These are phyloP conservation scores for Ambrosia trifida DNA, from an alignment of 129 eudicot species.

Conservation along the genomic window DNA sequence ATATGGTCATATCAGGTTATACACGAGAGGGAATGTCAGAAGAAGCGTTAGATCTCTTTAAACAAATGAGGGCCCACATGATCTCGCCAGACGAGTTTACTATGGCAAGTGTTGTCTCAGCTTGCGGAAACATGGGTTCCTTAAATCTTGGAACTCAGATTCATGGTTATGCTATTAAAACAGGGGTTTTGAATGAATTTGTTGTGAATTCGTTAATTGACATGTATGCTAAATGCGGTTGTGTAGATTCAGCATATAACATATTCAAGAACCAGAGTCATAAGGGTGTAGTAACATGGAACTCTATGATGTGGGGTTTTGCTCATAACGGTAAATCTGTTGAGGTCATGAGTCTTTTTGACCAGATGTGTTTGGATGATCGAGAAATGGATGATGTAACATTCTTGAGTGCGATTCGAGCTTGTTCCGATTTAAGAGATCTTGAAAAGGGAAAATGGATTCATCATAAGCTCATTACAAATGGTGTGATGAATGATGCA, in stretches of 20 bases:
- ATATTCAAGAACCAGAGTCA: constrained; percentile 39
- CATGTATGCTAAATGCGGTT: constrained; percentile 69
- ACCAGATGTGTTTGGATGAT: constrained; percentile 41
- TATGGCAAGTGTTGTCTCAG: constrained; percentile 61
- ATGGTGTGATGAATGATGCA: constrained; percentile 39
- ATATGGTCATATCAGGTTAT: constrained; percentile 65
- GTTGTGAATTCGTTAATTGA: constrained; percentile 70
- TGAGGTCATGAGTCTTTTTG: constrained; percentile 58
- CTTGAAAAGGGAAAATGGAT: constrained; percentile 69
- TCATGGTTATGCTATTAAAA: constrained; percentile 49
- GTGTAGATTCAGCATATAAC: constrained; percentile 43
- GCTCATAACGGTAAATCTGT: constrained; percentile 50
- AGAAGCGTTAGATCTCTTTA: constrained; percentile 51
- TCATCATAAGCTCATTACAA: constrained; percentile 60
- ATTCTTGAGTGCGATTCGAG: constrained; percentile 63
- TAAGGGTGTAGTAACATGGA: constrained; percentile 65
- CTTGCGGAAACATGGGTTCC: constrained; percentile 46
- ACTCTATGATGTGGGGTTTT: constrained; percentile 75
- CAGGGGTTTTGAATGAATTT: constrained; percentile 49
- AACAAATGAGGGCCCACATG: constrained; percentile 40
- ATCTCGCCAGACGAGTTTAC: constrained; percentile 64
- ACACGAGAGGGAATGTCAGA: constrained; percentile 46
- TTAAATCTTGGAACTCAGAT: constrained; percentile 53
- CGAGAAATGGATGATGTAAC: constrained; percentile 71
- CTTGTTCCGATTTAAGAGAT: constrained; percentile 63